A percentile compares a stretch with the other conserved stretches of the same genome.
These are phyloP conservation scores for Ceriops zippeliana DNA, from an alignment of 345 rosid species.

Conservation along the genomic window DNA sequence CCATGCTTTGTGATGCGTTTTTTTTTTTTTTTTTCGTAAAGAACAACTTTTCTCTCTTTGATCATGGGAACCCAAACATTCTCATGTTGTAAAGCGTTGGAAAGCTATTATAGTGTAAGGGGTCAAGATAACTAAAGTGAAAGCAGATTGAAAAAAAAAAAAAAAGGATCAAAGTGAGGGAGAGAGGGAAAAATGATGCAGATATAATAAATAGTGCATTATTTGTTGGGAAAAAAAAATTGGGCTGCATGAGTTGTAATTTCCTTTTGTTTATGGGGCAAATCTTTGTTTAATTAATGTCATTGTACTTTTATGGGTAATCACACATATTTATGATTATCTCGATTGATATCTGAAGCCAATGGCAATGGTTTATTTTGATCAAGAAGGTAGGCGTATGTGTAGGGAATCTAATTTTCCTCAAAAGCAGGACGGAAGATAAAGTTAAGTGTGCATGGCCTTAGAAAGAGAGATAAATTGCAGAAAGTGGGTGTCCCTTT, in stretches of 20 bases:
- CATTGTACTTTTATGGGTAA: slow-evolving; percentile 13
- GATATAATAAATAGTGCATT: slow-evolving; percentile 9
- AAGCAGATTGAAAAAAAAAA: slow-evolving; percentile 13
- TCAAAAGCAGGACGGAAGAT: slow-evolving; percentile 55
- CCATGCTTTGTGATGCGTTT: slow-evolving; percentile 41
- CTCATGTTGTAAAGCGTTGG: too few relatives aligned
- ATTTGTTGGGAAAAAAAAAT: background rate
- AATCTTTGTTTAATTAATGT: slow-evolving; percentile 13
- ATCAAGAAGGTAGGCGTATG: slow-evolving; percentile 8
- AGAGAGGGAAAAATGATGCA: background rate
- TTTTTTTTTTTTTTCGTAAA: background rate
- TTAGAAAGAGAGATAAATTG: slow-evolving; percentile 37
- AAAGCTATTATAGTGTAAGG: too few relatives aligned
- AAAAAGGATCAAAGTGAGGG: background rate
- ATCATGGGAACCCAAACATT: too few relatives aligned
- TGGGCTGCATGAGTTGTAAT: background rate
- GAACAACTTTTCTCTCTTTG: too few relatives aligned
- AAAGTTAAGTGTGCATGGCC: slow-evolving; percentile 36
- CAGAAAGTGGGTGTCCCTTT: slow-evolving; percentile 84
- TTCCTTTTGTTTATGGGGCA: slow-evolving; percentile 4
- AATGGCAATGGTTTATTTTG: slow-evolving; percentile 12
- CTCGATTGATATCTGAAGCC: slow-evolving; percentile 19
- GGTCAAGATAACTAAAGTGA: slow-evolving; percentile 17
- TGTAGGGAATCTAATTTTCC: slow-evolving; percentile 48
- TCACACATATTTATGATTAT: slow-evolving; percentile 23